Evolutionary conservation across 1,139 yeast species (phyloP).

Genomic region (Nakaseomyces sp.): DNA sequence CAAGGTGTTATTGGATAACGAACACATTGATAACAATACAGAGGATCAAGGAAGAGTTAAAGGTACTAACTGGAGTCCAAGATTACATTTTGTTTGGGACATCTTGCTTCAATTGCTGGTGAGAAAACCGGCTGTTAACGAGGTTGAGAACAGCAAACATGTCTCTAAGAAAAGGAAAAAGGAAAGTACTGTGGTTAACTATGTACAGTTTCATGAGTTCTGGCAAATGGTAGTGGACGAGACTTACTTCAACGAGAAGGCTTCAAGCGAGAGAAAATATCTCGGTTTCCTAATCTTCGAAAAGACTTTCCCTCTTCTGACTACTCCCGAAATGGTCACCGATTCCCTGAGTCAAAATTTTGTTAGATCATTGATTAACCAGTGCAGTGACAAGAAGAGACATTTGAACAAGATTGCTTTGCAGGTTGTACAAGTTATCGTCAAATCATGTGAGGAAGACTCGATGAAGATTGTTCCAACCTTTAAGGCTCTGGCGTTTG

Average conservation of each 20-base stretch:
- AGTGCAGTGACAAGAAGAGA: conserved; percentile 58
- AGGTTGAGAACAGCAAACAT: conserved; percentile 25
- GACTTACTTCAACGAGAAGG: conserved; percentile 60
- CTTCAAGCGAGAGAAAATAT: conserved; percentile 80
- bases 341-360: conserved; percentile 60
- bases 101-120: conserved; percentile 41
- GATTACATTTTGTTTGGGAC: conserved; percentile 78
- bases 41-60: conserved; percentile 36
- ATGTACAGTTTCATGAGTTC: conserved; percentile 52
- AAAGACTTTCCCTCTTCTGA: conserved; percentile 36
- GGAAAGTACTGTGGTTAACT: conserved; percentile 31
- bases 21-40: conserved; percentile 36
- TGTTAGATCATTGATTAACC: conserved; percentile 68
- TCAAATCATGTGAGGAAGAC: conserved; percentile 30
- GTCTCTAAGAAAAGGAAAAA: conserved; percentile 33
- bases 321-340: conserved; percentile 29
- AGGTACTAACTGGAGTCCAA: conserved; percentile 65
- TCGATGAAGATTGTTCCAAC: conserved; percentile 42
- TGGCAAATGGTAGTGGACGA: conserved; percentile 80
- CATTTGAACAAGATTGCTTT: conserved; percentile 60
- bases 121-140: conserved; percentile 13
- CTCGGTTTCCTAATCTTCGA: conserved; percentile 75
- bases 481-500: conserved; percentile 42
- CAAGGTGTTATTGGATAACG: conserved; percentile 54
- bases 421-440: conserved; percentile 40